Percentiles rank a stretch among this genome's conserved stretches.
Evolutionary conservation across 495 filamentous ascomycete species (phyloP).

Genomic region (Xylaria nigripes): DNA sequence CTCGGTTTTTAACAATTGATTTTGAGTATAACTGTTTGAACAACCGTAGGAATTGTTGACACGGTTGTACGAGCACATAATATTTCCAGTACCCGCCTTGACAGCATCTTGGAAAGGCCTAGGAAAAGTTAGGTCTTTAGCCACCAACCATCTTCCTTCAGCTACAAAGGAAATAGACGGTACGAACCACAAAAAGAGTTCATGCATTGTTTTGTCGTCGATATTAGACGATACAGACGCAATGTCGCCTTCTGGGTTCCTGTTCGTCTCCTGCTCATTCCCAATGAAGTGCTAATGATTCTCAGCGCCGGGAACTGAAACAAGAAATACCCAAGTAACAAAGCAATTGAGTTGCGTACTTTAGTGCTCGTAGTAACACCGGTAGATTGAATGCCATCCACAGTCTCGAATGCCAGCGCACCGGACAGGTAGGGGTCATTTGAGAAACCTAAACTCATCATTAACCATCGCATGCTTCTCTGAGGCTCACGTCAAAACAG

Average conservation of each 20-base stretch:
- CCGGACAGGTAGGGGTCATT: constrained; percentile 45
- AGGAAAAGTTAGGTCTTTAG: background rate
- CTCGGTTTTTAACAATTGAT: constrained; percentile 45
- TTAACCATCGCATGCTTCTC: background rate
- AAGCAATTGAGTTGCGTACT: constrained; percentile 22
- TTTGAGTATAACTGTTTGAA: constrained; percentile 43
- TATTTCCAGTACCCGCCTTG: constrained; percentile 39
- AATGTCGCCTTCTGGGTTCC: constrained; percentile 40
- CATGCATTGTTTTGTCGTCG: constrained; percentile 61
- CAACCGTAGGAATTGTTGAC: constrained; percentile 49
- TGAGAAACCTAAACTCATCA: constrained; percentile 31
- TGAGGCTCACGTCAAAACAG: background rate
- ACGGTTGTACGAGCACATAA: constrained; percentile 54
- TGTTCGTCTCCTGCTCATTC: constrained; percentile 59
- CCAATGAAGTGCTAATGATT: constrained; percentile 48
- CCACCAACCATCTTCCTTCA: background rate
- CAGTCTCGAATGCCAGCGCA: constrained; percentile 36
- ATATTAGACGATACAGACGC: constrained; percentile 53
- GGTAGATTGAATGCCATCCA: constrained; percentile 41
- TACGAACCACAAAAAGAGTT: constrained; percentile 57
- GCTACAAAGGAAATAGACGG: constrained; percentile 21
- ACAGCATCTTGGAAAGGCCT: constrained; percentile 55
- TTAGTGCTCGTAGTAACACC: constrained; percentile 50
- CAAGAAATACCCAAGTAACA: background rate
- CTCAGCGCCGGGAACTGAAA: constrained; percentile 2